These are phyloP conservation scores for Saccharomycopsis fodiens DNA, from an alignment of 805 yeast species.

Conservation along the genomic window DNA sequence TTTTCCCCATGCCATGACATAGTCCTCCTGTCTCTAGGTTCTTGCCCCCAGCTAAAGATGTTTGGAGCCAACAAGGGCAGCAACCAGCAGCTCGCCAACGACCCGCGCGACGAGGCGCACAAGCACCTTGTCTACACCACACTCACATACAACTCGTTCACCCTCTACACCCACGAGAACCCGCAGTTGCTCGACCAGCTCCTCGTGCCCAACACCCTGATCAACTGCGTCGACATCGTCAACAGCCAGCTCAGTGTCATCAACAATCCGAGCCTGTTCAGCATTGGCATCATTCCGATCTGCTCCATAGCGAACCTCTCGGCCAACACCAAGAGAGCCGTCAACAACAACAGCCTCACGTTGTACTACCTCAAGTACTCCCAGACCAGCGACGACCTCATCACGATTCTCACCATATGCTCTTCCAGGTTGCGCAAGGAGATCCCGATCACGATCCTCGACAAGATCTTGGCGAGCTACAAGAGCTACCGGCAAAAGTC, in stretches of 20 bases:
- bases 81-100: background rate
- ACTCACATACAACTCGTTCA: slow-evolving; percentile 45
- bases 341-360: slow-evolving; percentile 26
- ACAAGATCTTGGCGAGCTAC: slow-evolving; percentile 43
- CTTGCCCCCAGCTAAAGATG: background rate
- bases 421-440: slow-evolving; percentile 38
- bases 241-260: slow-evolving; percentile 47
- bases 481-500: slow-evolving; percentile 32
- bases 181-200: slow-evolving; percentile 14
- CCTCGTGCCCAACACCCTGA: slow-evolving; percentile 29
- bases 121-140: slow-evolving; percentile 33
- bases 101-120: slow-evolving; percentile 7
- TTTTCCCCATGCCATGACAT: too few species aligned
- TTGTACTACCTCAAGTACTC: slow-evolving; percentile 42
- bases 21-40: too few species aligned
- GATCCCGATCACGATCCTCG: slow-evolving; percentile 39
- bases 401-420: slow-evolving; percentile 44
- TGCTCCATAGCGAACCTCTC: slow-evolving; percentile 24
- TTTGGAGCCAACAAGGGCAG: background rate
- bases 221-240: slow-evolving; percentile 46
- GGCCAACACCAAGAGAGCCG: slow-evolving; percentile 21
- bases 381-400: slow-evolving; percentile 39
- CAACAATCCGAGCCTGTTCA: slow-evolving; percentile 31
- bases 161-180: slow-evolving; percentile 49
- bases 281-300: slow-evolving; percentile 24